Evolutionary conservation across 768 basidiomycete species (phyloP).

Genomic region (Leucogyrophana mollusca): DNA sequence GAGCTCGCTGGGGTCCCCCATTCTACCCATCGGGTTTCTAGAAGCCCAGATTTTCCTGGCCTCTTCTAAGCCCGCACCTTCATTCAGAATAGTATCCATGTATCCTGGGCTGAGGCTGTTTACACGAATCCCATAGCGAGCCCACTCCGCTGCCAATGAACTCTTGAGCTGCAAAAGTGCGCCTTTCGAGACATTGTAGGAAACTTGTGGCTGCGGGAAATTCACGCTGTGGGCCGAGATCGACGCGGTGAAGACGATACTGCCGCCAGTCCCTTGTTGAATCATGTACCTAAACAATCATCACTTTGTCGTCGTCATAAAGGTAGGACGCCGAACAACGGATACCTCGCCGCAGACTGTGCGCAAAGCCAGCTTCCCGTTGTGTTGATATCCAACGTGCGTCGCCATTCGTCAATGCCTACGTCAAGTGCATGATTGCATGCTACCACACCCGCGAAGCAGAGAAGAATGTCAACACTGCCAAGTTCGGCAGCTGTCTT

Average conservation of each 20-base stretch:
- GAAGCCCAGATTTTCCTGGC: constrained; percentile 36
- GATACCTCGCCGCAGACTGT: constrained; percentile 38
- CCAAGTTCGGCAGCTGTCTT: constrained; percentile 28
- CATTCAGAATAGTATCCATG: constrained; percentile 42
- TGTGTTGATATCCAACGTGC: constrained; percentile 40
- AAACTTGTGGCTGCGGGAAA: constrained; percentile 41
- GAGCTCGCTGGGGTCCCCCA: constrained; percentile 41
- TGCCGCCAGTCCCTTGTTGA: constrained; percentile 37
- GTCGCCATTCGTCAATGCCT: constrained; percentile 32
- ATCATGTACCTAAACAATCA: constrained; percentile 37
- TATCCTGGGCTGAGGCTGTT: constrained; percentile 45
- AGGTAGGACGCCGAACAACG: constrained; percentile 1
- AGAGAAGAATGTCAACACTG: constrained; percentile 37
- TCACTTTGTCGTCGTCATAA: background rate
- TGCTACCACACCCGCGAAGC: constrained; percentile 42
- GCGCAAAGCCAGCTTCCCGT: constrained; percentile 48
- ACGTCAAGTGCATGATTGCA: constrained; percentile 32
- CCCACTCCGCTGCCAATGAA: constrained; percentile 44
- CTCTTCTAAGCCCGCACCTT: constrained; percentile 29
- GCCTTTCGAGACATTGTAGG: constrained; percentile 43
- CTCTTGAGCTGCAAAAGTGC: constrained; percentile 37
- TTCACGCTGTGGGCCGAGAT: constrained; percentile 41
- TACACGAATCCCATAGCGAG: constrained; percentile 38
- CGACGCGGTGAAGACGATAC: constrained; percentile 42
- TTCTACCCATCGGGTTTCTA: constrained; percentile 42